Evolutionary conservation across 306 rosid species (phyloP), one percentile per base, ranked within the genome.

Genomic region (Adenanthera pavonina): DNA sequence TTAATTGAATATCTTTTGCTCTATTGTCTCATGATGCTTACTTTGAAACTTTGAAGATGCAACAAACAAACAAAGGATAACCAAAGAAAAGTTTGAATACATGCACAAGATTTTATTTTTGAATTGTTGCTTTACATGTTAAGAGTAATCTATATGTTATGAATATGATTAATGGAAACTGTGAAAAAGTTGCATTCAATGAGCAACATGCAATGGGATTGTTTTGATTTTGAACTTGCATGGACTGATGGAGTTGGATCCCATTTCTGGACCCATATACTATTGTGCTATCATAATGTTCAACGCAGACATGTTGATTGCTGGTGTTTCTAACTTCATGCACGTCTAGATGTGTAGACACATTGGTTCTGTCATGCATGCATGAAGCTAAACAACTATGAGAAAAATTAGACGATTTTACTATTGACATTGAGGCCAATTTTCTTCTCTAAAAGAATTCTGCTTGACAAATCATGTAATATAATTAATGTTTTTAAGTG

Each of bases 141-240:
- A 34, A 75, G 30, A 69, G 53, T 40, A 14, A 74, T 43, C 30
- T 46, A 41, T 48, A 59, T 75, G 36, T 56, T n/a, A n/a, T n/a
- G n/a, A n/a, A n/a, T 33, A 79, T 62, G 66, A 56, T 75, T 54
- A 78, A 40, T 79, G 69, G 56, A 35, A 76, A 76, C 57, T 64
- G 79, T 69, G 76, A 34, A 65, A 47, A 66, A 68, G 62, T 72
- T 76, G 11, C 72, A 69, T 52, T 52, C 30, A 46, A 54, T 64
- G 80, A 79, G 64, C 77, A 44, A 48, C 53, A 40, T 79, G 69
- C 49, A 34, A 17, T 69, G 6, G 36, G 16, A 44, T 69, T 46
- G 10, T 20, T 69, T 20, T 69, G 3, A 69, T 68, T 11, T 19
- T 43, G 73, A 6, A 5, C 36, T 43, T 19, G 44, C 54, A 30